A percentile compares a stretch with the other conserved stretches of the same genome.
Evolutionary conservation across 257 asterid species (phyloP).

Genomic region (Scutellaria barbata): DNA sequence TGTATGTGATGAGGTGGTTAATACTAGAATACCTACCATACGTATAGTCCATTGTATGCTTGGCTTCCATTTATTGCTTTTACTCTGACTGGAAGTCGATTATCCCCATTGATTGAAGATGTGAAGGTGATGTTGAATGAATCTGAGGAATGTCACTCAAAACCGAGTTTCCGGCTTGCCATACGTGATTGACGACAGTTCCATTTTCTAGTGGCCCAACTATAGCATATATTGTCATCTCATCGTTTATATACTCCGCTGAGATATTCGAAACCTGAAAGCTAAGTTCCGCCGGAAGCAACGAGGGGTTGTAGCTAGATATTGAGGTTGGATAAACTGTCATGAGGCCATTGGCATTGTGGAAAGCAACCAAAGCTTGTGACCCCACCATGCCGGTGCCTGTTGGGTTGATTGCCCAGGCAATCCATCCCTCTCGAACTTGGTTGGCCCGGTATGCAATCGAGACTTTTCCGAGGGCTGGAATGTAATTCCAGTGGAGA

Average conservation of each 20-base stretch:
- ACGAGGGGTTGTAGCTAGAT: constrained; percentile 49
- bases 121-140: constrained; percentile 45
- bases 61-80: not conserved
- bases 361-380: constrained; percentile 63
- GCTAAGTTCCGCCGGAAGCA: constrained; percentile 39
- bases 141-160: constrained; percentile 47
- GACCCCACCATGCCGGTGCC: constrained; percentile 69
- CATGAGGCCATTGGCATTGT: constrained; percentile 44
- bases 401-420: constrained; percentile 76
- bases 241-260: constrained; percentile 46
- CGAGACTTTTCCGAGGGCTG: constrained; percentile 36
- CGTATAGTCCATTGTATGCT: not conserved
- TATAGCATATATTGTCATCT: constrained; percentile 53
- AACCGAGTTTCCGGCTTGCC: constrained; percentile 57
- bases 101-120: constrained; percentile 45
- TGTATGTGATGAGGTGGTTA: not conserved
- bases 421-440: constrained; percentile 63
- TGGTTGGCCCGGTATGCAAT: constrained; percentile 53
- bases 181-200: constrained; percentile 47
- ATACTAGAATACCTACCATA: too few relatives aligned
- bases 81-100: constrained; percentile 37
- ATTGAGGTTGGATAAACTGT: constrained; percentile 47
- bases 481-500: constrained; percentile 54
- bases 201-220: constrained; percentile 49
- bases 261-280: constrained; percentile 47